Conservation (phyloP, 2,329 filamentous ascomycete species). For the Fusarium torulosum region DNA sequence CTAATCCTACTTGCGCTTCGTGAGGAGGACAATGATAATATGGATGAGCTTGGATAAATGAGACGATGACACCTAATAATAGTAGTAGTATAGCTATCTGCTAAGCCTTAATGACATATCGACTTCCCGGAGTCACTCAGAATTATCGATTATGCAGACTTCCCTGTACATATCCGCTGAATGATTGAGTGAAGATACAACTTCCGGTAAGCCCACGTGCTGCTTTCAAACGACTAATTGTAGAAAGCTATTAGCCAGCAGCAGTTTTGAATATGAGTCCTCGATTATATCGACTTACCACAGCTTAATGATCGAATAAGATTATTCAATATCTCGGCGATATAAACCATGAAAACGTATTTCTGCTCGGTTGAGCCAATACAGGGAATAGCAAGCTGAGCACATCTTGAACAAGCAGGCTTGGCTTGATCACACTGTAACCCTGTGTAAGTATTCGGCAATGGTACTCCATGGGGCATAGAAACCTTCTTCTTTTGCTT, state of each 20-base stretch:
- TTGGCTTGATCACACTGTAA: constrained; percentile 60
- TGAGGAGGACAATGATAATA: not conserved
- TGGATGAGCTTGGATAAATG: not conserved
- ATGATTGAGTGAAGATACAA: too few species aligned
- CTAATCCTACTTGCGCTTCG: not conserved
- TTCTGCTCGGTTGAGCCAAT: constrained; percentile 61
- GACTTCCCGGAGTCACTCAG: too few species aligned
- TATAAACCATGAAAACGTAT: constrained; percentile 58
- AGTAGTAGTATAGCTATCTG: not conserved
- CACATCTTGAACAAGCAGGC: constrained; percentile 60
- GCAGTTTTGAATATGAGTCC: too few species aligned
- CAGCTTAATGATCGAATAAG: too few species aligned
- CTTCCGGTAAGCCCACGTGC: too few species aligned
- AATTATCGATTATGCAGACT: too few species aligned
- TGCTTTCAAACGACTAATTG: too few species aligned
- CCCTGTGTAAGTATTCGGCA: not conserved
- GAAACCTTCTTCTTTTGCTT: constrained; percentile 66
- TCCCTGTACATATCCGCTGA: too few species aligned
- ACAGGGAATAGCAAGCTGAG: constrained; percentile 58
- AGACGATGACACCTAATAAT: not conserved
- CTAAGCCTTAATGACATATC: not conserved
- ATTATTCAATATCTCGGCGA: too few species aligned
- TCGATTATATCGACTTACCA: too few species aligned
- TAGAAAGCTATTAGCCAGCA: too few species aligned
- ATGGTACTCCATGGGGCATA: not conserved